Evolutionary conservation across 345 rosid genomes (phyloP).

Genomic region (Microcos paniculata): DNA sequence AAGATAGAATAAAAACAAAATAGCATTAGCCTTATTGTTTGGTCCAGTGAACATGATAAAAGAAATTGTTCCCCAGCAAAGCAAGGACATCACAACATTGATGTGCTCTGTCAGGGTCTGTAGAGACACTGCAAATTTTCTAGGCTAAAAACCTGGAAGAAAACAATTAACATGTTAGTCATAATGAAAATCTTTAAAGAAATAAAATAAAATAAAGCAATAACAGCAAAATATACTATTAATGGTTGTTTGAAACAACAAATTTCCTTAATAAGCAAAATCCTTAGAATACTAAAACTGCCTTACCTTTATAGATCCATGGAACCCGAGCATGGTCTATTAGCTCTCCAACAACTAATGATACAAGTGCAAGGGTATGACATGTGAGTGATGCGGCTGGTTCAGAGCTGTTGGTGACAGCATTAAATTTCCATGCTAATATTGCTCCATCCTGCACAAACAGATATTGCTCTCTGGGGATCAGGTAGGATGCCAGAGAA

Average conservation of each 20-base stretch:
- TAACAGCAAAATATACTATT: neutral
- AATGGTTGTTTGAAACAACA: neutral
- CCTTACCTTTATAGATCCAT: slow-evolving; percentile 87
- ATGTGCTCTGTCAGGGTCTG: slow-evolving; percentile 79
- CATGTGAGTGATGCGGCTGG: slow-evolving; percentile 77
- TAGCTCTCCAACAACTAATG: slow-evolving; percentile 90
- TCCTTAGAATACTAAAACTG: neutral
- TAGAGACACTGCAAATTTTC: slow-evolving; percentile 86
- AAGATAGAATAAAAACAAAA: neutral
- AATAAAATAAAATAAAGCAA: neutral
- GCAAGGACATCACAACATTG: slow-evolving; percentile 90
- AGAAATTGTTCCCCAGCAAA: slow-evolving; percentile 99
- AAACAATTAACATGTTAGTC: slow-evolving; percentile 7
- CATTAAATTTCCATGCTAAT: slow-evolving; percentile 86
- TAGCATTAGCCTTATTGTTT: slow-evolving; percentile 70
- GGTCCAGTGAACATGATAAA: slow-evolving; percentile 88
- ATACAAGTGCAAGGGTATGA: slow-evolving; percentile 72
- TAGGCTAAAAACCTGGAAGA: slow-evolving; percentile 78
- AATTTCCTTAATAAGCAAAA: slow-evolving; percentile 4
- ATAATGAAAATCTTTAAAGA: neutral
- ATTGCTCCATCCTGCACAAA: slow-evolving; percentile 79
- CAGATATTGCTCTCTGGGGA: neutral
- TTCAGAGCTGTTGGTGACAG: slow-evolving; percentile 62
- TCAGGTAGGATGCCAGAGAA: neutral
- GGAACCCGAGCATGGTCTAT: slow-evolving; percentile 92